These are phyloP conservation scores for Cryptococcus sp. DNA, from an alignment of 1,284 basidiomycete genomes.

Conservation along the genomic window DNA sequence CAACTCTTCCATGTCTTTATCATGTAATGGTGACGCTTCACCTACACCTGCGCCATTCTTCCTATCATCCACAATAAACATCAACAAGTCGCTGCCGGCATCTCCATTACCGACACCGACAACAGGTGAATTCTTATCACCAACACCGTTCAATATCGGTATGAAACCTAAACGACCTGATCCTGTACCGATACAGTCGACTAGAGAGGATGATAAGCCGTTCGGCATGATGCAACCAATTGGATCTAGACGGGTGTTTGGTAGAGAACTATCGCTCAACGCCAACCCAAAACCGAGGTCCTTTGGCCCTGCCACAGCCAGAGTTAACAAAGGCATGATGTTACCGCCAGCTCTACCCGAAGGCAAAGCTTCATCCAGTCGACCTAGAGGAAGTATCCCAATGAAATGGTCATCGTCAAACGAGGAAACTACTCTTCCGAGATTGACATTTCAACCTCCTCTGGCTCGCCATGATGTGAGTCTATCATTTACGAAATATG, in stretches of 20 bases:
- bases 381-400: constrained; percentile 21
- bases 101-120: background rate
- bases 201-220: constrained; percentile 5
- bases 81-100: constrained; percentile 2
- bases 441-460: constrained; percentile 19
- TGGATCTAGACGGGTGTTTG: constrained; percentile 24
- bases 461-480: constrained; percentile 33
- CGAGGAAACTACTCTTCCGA: constrained; percentile 28
- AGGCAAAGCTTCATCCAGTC: constrained; percentile 5
- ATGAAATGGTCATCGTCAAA: constrained; percentile 37
- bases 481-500: background rate
- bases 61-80: constrained; percentile 15
- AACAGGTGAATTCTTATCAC: constrained; percentile 14
- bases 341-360: constrained; percentile 35
- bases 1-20: constrained; percentile 45
- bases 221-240: constrained; percentile 2
- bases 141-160: constrained; percentile 19
- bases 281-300: constrained; percentile 7
- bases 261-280: constrained; percentile 34
- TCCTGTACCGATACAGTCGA: constrained; percentile 22
- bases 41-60: constrained; percentile 6
- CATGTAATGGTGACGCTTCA: constrained; percentile 19
- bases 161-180: constrained; percentile 27
- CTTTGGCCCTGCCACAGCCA: constrained; percentile 8
- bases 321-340: constrained; percentile 30